These are phyloP conservation scores for Hypocreales sp. DNA, from an alignment of 2,329 filamentous ascomycete species.

Conservation along the genomic window DNA sequence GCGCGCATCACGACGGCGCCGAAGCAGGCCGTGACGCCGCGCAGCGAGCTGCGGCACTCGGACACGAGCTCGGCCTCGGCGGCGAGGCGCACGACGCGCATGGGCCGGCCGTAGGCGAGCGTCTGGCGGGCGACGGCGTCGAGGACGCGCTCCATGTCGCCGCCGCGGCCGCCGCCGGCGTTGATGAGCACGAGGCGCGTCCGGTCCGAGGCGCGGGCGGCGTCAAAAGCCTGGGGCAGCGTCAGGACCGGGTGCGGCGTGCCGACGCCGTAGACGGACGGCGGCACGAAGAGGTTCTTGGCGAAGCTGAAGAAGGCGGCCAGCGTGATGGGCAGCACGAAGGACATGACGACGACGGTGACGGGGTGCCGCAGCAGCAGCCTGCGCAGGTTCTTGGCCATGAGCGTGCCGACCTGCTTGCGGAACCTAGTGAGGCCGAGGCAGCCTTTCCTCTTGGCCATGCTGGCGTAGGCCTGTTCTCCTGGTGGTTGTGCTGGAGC, in stretches of 20 bases:
- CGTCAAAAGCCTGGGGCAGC: conserved; percentile 45
- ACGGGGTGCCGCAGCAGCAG: conserved; percentile 36
- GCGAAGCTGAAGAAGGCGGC: conserved; percentile 52
- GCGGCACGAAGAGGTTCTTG: conserved; percentile 69
- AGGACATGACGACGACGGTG: conserved; percentile 37
- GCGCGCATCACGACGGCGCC: conserved; percentile 60
- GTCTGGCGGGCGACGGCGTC: conserved; percentile 43
- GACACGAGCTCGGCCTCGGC: conserved; percentile 41
- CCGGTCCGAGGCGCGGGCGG: conserved; percentile 38
- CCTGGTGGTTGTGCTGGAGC: neutral
- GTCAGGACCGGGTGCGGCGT: conserved; percentile 42
- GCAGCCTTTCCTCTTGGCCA: too few species aligned
- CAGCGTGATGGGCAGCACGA: conserved; percentile 43
- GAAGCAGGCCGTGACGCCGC: conserved; percentile 57
- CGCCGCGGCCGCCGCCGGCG: conserved; percentile 50
- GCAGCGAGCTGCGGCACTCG: conserved; percentile 46
- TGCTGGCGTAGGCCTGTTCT: too few species aligned
- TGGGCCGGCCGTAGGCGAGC: conserved; percentile 32
- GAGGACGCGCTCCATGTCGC: conserved; percentile 60
- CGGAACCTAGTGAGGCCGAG: too few species aligned
- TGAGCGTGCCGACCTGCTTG: conserved; percentile 46
- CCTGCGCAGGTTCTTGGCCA: conserved; percentile 46
- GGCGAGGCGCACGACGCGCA: conserved; percentile 37
- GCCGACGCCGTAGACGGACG: conserved; percentile 61
- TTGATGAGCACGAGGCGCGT: conserved; percentile 67